phyloP scores from a whole-genome alignment of 2,329 filamentous ascomycete genomes.

The Aspergillus udagawae region DNA sequence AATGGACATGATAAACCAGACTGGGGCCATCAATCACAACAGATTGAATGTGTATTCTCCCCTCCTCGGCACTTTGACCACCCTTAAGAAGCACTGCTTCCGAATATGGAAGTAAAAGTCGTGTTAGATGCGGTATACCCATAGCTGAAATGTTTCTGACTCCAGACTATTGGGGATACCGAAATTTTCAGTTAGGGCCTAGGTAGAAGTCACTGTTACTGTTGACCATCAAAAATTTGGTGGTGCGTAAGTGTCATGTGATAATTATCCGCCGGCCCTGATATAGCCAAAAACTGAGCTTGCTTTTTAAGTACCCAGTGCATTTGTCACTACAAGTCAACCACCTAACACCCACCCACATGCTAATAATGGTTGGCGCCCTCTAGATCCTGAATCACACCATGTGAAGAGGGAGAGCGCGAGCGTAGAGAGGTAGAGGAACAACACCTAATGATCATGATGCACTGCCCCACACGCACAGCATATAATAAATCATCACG shows the following conservation, averaged over 20 bases:
- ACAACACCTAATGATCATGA: too few species aligned
- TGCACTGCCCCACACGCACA: too few species aligned
- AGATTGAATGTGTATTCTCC: conserved; percentile 16
- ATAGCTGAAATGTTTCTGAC: conserved; percentile 12
- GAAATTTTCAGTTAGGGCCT: background rate
- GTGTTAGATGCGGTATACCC: conserved; percentile 33
- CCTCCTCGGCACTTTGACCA: conserved; percentile 4
- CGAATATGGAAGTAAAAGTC: conserved; percentile 28
- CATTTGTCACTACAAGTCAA: too few species aligned
- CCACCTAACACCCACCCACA: too few species aligned
- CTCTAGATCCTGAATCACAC: too few species aligned
- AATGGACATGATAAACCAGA: conserved; percentile 69
- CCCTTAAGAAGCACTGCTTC: conserved; percentile 21
- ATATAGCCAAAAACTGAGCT: background rate
- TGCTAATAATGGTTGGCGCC: too few species aligned
- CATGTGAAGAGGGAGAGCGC: too few species aligned
- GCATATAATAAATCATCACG: background rate
- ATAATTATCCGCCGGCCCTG: background rate
- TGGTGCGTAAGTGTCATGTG: background rate
- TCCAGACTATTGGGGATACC: background rate
- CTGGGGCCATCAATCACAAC: conserved; percentile 73
- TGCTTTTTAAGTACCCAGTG: too few species aligned
- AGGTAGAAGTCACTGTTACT: background rate
- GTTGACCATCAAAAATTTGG: too few species aligned
- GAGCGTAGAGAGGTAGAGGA: too few species aligned